Evolutionary conservation across 1,284 basidiomycete species (phyloP).

Genomic region (Kwoniella shivajii): DNA sequence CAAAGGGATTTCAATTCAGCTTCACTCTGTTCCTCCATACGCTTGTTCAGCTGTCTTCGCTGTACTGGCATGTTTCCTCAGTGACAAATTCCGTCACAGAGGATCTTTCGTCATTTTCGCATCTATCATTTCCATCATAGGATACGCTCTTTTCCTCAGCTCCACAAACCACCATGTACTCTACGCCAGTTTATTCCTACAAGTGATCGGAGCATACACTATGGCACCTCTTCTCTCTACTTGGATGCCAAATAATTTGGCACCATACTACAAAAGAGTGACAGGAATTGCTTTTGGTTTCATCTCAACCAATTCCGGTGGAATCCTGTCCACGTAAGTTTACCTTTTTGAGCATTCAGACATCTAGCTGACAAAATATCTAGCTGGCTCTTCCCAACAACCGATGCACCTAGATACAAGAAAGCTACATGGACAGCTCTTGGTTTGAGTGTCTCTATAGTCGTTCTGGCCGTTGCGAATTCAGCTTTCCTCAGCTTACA

Average conservation of each 20-base stretch:
- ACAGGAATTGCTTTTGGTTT: constrained; percentile 2
- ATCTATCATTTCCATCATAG: not conserved
- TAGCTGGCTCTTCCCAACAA: constrained; percentile 2
- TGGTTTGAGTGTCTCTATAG: not conserved
- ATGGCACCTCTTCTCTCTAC: not conserved
- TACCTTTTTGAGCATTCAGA: not conserved
- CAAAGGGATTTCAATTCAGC: not conserved
- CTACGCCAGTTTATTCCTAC: not conserved
- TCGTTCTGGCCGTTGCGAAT: not conserved
- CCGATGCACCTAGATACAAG: constrained; percentile 1
- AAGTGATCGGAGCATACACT: constrained; percentile 1
- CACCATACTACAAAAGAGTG: constrained; percentile 1
- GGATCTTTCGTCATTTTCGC: not conserved
- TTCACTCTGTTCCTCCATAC: constrained; percentile 2
- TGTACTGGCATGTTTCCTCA: not conserved
- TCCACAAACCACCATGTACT: not conserved
- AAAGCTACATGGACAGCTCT: constrained; percentile 2
- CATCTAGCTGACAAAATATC: not conserved
- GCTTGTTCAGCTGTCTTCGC: not conserved
- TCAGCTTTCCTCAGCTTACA: not conserved
- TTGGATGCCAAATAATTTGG: constrained; percentile 1
- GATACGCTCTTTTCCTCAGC: not conserved
- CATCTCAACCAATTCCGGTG: constrained; percentile 2
- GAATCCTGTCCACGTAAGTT: constrained; percentile 1
- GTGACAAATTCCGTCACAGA: not conserved